These are phyloP conservation scores for Globisporangium echinulatum DNA, from an alignment of 352 stramenopile genomes.

Conservation along the genomic window DNA sequence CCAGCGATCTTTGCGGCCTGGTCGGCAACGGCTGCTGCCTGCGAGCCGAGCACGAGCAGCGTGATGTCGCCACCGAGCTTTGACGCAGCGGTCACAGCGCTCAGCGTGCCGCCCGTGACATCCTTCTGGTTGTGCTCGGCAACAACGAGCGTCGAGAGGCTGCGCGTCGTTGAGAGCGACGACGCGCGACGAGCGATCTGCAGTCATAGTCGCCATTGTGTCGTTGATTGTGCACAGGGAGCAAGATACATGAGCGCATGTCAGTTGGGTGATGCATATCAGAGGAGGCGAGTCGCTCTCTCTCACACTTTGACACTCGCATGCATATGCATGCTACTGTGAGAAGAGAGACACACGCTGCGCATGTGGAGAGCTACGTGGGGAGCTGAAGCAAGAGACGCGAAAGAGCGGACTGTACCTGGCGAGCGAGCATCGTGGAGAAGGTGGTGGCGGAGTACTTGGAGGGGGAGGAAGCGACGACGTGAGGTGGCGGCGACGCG, in stretches of 20 bases:
- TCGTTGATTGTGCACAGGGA: too few species aligned
- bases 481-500: slow-evolving; percentile 3
- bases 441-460: too few species aligned
- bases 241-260: not conserved
- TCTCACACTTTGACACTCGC: too few species aligned
- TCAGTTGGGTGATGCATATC: not conserved
- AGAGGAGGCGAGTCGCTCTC: too few species aligned
- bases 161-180: slow-evolving; percentile 21
- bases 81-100: slow-evolving; percentile 79
- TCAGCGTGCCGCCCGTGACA: slow-evolving; percentile 69
- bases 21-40: slow-evolving; percentile 48
- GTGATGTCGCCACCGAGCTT: slow-evolving; percentile 82
- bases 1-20: slow-evolving; percentile 73
- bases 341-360: not conserved
- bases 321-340: not conserved
- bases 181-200: slow-evolving; percentile 48
- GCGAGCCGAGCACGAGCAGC: slow-evolving; percentile 64
- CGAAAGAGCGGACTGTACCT: slow-evolving; percentile 15
- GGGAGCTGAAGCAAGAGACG: not conserved
- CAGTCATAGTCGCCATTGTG: not conserved
- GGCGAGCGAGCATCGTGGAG: slow-evolving; percentile 26
- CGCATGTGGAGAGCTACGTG: not conserved
- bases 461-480: not conserved
- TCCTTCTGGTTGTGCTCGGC: slow-evolving; percentile 80
- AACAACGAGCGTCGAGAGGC: slow-evolving; percentile 81